Evolutionary conservation across 2,329 filamentous ascomycete species (phyloP).

Genomic region (Alternaria burnsii): DNA sequence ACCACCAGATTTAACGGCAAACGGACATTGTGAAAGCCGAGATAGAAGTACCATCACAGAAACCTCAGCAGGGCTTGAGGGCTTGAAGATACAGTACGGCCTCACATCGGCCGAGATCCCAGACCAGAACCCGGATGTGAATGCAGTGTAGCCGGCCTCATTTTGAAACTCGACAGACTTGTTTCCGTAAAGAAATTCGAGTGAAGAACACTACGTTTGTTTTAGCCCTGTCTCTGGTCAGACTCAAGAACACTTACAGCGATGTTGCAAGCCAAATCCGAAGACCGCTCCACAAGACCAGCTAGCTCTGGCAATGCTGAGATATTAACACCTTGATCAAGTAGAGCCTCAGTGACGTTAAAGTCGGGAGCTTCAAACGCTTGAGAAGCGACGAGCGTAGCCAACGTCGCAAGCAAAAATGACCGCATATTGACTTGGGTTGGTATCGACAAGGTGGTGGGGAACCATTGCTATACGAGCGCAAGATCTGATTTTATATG

Average conservation of each 20-base stretch:
- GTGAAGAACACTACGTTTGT: constrained; percentile 20
- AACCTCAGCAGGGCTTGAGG: constrained; percentile 19
- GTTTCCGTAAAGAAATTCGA: constrained; percentile 29
- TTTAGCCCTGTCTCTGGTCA: not conserved
- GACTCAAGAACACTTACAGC: constrained; percentile 17
- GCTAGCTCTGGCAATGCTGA: constrained; percentile 16
- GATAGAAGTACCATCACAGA: constrained; percentile 22
- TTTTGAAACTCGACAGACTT: constrained; percentile 11
- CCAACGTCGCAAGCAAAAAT: not conserved
- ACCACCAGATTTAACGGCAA: constrained; percentile 56
- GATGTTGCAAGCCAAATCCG: constrained; percentile 13
- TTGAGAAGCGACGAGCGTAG: not conserved
- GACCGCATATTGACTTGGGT: not conserved
- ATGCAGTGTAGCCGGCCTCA: constrained; percentile 17
- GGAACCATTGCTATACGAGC: not conserved
- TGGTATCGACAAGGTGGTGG: too few relatives aligned
- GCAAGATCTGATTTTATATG: not conserved
- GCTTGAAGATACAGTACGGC: constrained; percentile 38
- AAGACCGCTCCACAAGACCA: not conserved
- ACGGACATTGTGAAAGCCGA: constrained; percentile 39
- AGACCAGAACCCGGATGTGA: constrained; percentile 33
- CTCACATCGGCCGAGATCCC: constrained; percentile 25
- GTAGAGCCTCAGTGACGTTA: constrained; percentile 24
- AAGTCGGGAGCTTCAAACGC: constrained; percentile 17
- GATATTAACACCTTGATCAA: constrained; percentile 21